Evolutionary conservation across 495 filamentous ascomycete species (phyloP).

Genomic region (Trichoderma orchidacearum): DNA sequence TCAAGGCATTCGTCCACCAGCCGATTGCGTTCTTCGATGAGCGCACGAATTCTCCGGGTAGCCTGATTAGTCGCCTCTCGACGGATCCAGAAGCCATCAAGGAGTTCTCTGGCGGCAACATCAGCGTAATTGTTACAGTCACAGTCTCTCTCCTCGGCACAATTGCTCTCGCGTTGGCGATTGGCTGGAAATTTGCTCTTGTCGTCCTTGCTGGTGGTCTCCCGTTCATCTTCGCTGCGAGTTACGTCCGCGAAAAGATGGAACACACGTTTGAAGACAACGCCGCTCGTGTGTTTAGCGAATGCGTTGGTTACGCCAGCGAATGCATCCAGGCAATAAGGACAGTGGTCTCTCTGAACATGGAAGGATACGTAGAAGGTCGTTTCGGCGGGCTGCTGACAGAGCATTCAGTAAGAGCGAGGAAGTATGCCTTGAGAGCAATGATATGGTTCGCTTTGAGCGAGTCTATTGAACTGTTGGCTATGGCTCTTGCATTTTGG

Average conservation of each 20-base stretch:
- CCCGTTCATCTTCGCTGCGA: slow-evolving; percentile 40
- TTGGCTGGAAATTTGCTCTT: slow-evolving; percentile 85
- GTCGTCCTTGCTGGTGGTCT: slow-evolving; percentile 65
- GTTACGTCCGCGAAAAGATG: slow-evolving; percentile 48
- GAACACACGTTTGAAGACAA: slow-evolving; percentile 53
- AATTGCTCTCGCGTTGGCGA: slow-evolving; percentile 46
- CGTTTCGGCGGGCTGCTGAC: slow-evolving; percentile 37
- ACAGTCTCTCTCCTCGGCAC: slow-evolving; percentile 72
- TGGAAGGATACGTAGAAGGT: slow-evolving; percentile 50
- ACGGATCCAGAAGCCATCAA: slow-evolving; percentile 73
- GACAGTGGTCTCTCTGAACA: slow-evolving; percentile 64
- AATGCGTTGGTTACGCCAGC: slow-evolving; percentile 49
- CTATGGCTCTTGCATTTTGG: slow-evolving; percentile 69
- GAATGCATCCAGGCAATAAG: slow-evolving; percentile 83
- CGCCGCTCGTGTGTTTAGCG: slow-evolving; percentile 57
- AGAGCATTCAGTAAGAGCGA: neutral
- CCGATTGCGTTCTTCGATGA: slow-evolving; percentile 86
- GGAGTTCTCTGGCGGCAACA: slow-evolving; percentile 36
- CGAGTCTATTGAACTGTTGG: slow-evolving; percentile 69
- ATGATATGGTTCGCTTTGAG: slow-evolving; percentile 20
- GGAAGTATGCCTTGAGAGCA: slow-evolving; percentile 14
- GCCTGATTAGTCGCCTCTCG: slow-evolving; percentile 70
- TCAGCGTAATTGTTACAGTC: slow-evolving; percentile 67
- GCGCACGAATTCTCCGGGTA: slow-evolving; percentile 76
- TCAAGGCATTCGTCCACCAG: slow-evolving; percentile 77